Percentiles rank a stretch among this genome's conserved stretches.
These are phyloP conservation scores for Mycena belliarum DNA, from an alignment of 768 basidiomycete species.

Conservation along the genomic window DNA sequence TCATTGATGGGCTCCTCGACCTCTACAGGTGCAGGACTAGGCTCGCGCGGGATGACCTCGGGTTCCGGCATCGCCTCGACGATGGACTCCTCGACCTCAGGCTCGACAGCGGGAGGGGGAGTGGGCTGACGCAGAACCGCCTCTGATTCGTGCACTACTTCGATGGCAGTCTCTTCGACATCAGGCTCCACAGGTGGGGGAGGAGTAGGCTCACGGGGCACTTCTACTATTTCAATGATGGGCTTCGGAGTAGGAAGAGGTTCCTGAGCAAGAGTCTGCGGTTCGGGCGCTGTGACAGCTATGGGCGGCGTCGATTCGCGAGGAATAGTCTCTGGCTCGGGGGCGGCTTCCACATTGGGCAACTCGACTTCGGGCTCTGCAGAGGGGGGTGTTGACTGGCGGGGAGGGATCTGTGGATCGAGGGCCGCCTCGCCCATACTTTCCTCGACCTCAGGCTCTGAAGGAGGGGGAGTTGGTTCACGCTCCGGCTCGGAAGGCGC, in stretches of 20 bases:
- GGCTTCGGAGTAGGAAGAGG: neutral
- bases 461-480: neutral
- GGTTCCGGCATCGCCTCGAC: neutral
- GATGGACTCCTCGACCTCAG: neutral
- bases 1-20: neutral
- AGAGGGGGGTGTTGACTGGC: neutral
- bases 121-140: neutral
- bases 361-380: neutral
- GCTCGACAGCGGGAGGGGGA: neutral
- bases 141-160: neutral
- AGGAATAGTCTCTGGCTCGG: neutral
- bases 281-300: neutral
- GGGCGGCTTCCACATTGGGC: neutral
- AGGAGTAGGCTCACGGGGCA: neutral
- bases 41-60: neutral
- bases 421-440: neutral
- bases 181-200: neutral
- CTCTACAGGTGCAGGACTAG: neutral
- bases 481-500: neutral
- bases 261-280: neutral
- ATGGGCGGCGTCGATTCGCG: neutral
- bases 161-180: neutral
- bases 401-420: neutral
- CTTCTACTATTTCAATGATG: neutral
- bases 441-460: neutral